Evolutionary conservation across 495 filamentous ascomycete genomes (phyloP).

Genomic region (Apodospora peruviana): DNA sequence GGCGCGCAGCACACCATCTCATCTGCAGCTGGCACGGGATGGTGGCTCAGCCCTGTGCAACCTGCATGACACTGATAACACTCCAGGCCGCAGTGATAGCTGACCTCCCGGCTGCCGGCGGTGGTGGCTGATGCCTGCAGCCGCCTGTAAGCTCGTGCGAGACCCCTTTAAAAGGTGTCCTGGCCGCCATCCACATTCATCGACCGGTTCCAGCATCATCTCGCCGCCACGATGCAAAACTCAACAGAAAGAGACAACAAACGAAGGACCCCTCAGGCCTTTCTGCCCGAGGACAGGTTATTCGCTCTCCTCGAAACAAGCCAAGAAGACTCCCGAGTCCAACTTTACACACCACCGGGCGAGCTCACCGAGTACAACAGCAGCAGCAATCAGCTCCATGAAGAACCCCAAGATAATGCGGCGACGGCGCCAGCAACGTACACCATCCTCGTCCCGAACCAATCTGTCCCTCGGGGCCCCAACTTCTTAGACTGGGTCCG

Average conservation of each 20-base stretch:
- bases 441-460: not conserved
- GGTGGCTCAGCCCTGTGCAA: no score
- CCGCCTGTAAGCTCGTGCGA: no score
- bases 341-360: not conserved
- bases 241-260: not conserved
- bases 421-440: not conserved
- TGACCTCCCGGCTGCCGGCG: no score
- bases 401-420: not conserved
- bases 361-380: not conserved
- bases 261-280: not conserved
- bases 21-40: no score
- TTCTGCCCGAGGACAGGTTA: not conserved
- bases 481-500: constrained; percentile 17
- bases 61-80: no score
- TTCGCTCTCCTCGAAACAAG: not conserved
- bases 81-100: no score
- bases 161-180: no score
- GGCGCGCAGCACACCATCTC: no score
- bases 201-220: no score
- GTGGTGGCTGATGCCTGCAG: no score
- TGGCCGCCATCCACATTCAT: no score
- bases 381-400: not conserved
- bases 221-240: no score
- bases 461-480: not conserved
- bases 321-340: not conserved